Evolutionary conservation across 148 eudicot species (phyloP), one percentile per base, ranked within the genome.

Genomic region (Drosera capensis): DNA sequence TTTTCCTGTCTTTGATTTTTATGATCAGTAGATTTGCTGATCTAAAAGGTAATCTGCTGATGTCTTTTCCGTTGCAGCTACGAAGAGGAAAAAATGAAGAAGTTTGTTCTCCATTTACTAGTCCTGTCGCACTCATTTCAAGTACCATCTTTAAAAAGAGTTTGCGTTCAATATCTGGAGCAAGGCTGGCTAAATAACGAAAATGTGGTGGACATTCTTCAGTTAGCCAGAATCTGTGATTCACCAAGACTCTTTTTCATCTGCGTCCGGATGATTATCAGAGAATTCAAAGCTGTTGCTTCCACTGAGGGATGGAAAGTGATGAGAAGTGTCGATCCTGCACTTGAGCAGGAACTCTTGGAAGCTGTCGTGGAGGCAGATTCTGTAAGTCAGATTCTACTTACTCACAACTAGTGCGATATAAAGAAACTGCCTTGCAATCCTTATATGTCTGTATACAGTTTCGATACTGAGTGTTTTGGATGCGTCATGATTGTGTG

Each of bases 301-400:
- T 57, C 68, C 11, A 67, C 86, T 2, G 86, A 74, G 43, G 95
- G 85, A 19, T 85, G 95, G 95, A 85, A 80, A 61, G 78, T 70
- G 14, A 80, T 85, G 95, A 77, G 54, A 49, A 63, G 60, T 25
- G 73, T 65, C 9, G 51, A 80, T 66, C 86, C 95, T 19, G 56
- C 54, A 15, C 82, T 85, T 15, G 95, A 85, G 55, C 90, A 85
- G 53, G 79, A 80, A 71, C 90, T 85, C 28, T 38, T 85, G 46
- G 95, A 74, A 48, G 56, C 68, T 3, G 80, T 78, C 55, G 94
- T 82, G 5, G 94, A 82, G 63, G 73, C 73, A 24, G 87, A 79
- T 66, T 57, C 87, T 43, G 94, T 82, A 71, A 78, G 85, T 60
- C 12, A 26, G 55, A 36, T 23, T 31, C 48, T 34, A 9, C 14